Conservation (phyloP, 2,329 filamentous ascomycete species). For the Verticillium tricorpus region DNA sequence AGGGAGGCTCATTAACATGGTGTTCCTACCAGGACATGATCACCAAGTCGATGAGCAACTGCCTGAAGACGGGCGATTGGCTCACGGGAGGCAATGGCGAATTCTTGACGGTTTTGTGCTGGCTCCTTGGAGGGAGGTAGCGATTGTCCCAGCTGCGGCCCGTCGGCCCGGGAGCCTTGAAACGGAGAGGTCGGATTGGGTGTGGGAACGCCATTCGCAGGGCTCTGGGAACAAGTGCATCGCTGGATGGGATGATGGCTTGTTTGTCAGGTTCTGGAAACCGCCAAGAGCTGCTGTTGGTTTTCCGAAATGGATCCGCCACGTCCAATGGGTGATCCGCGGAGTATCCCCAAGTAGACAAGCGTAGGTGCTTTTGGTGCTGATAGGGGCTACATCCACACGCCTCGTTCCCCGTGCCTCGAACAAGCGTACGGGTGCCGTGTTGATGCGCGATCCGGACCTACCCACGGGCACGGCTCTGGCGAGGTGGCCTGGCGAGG, state of each 20-base stretch:
- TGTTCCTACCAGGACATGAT: neutral
- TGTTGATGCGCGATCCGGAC: neutral
- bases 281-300: neutral
- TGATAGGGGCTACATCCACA: neutral
- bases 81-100: neutral
- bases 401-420: neutral
- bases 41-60: neutral
- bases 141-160: neutral
- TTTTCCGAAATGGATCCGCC: neutral
- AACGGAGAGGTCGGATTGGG: neutral
- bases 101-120: neutral
- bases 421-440: neutral
- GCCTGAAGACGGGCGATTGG: neutral
- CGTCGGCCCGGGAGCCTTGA: neutral
- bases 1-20: neutral
- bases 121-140: neutral
- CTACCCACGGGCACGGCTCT: neutral
- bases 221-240: neutral
- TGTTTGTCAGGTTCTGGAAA: neutral
- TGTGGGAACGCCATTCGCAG: neutral
- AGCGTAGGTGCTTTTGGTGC: neutral
- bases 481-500: neutral
- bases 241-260: neutral
- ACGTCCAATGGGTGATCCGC: neutral
- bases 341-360: neutral